Conservation (phyloP, 2,329 filamentous ascomycete genomes). For the Trichoderma sp. region DNA sequence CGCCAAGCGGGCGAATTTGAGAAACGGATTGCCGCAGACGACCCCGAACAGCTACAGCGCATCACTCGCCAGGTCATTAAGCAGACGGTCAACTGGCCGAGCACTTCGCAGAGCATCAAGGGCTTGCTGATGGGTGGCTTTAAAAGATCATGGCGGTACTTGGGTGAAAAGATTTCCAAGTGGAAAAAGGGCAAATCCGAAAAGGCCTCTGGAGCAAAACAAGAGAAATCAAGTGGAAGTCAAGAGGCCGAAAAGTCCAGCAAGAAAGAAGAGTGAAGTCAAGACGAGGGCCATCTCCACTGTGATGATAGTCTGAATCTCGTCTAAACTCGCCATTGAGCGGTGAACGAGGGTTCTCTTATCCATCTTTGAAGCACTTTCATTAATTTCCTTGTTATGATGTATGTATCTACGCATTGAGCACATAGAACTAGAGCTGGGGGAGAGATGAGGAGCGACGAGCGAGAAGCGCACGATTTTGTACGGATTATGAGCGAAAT, state of each 20-base stretch:
- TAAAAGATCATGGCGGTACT: constrained; percentile 69
- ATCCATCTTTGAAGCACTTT: background rate
- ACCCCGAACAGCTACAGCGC: constrained; percentile 64
- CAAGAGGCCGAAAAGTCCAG: constrained; percentile 4
- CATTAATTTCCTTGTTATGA: background rate
- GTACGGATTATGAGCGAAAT: background rate
- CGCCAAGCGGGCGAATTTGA: constrained; percentile 85
- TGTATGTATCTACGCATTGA: constrained; percentile 8
- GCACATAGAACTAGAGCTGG: constrained; percentile 12
- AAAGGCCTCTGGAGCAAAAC: constrained; percentile 28
- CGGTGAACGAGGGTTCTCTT: background rate
- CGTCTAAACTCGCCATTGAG: background rate
- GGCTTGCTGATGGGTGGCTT: constrained; percentile 77
- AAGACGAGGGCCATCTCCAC: background rate
- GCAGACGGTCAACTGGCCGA: constrained; percentile 90
- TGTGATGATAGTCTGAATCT: background rate
- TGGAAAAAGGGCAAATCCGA: constrained; percentile 50
- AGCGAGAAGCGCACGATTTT: background rate
- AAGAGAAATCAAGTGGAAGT: constrained; percentile 28
- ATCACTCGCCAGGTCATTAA: constrained; percentile 77
- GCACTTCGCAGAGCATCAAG: constrained; percentile 84
- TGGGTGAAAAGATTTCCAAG: constrained; percentile 78
- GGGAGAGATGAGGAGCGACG: background rate
- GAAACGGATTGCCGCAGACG: constrained; percentile 73
- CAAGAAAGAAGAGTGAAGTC: background rate